Evolutionary conservation across 2,329 filamentous ascomycete genomes (phyloP), one percentile per base, ranked within the genome.

Genomic region (Septoria linicola): DNA sequence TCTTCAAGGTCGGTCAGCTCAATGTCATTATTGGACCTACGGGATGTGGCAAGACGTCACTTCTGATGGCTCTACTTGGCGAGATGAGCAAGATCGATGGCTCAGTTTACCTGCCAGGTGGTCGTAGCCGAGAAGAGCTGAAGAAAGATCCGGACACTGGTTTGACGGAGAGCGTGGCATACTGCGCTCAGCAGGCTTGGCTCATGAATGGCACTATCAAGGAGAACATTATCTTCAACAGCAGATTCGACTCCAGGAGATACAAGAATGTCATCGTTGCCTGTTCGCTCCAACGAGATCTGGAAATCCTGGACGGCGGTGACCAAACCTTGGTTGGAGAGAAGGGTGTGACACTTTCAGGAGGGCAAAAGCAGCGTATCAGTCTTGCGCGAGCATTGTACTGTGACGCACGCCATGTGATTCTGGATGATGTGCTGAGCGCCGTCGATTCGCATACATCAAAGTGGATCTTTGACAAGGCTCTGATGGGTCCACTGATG

Each of bases 311-410:
- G 1, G 91, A 96, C 68, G 84, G 85, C 54, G 93, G 93, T 34
- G 93, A 99, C 67, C 83, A 95, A 70, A 97, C 93, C 0, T 75
- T 96, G 17, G 93, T 99, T 25, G 93, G 93, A 44, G 93, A 99
- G 68, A 99, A 97, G 72, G 93, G 93, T 27, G 96, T 99, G 56
- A 92, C 92, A 13, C 81, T 99, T 11, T 99, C 93, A 5, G 93
- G 93, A 58, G 93, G 93, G 5, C 93, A 99, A 72, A 97, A 97
- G 72, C 93, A 99, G 71, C 85, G 93, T 52, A 97, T 99, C 44
- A 96, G 92, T 11, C 80, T 99, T 37, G 93, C 93, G n/a, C 85
- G 93, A 60, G 93, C 93, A 1, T 79, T 99, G n/a, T 99, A 99
- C 72, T 96, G 89, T 59, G 92, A 89, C 70, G 95, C 91, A 4